Conservation (phyloP, 2,329 filamentous ascomycete genomes). For the Fusarium penzigii region DNA sequence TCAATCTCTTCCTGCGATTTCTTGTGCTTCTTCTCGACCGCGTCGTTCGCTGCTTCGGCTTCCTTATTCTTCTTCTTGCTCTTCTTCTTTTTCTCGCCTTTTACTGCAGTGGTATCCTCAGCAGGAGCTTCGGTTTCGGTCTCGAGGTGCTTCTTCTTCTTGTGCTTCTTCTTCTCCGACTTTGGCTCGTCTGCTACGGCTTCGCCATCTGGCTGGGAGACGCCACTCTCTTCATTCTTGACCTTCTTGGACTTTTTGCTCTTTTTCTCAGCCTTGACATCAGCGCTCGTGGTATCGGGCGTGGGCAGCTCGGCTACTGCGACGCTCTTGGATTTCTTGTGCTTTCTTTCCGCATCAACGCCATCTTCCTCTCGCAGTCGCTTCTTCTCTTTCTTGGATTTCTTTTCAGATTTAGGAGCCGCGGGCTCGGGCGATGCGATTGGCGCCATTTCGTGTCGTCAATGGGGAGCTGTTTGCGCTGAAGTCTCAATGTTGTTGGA, state of each 20-base stretch:
- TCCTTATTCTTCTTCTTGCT: constrained; percentile 30
- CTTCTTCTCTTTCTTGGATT: constrained; percentile 47
- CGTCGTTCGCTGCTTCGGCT: constrained; percentile 6
- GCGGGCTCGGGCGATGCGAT: constrained; percentile 33
- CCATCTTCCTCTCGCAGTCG: constrained; percentile 46
- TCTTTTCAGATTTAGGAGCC: constrained; percentile 40
- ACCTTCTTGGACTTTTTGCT: constrained; percentile 35
- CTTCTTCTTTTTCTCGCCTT: constrained; percentile 34
- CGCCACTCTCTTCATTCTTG: constrained; percentile 20
- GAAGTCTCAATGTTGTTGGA: constrained; percentile 13
- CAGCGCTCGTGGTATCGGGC: constrained; percentile 28
- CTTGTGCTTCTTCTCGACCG: constrained; percentile 29
- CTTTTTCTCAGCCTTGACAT: constrained; percentile 34
- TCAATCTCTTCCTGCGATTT: constrained; percentile 33
- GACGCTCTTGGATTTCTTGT: constrained; percentile 53
- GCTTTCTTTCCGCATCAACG: constrained; percentile 45
- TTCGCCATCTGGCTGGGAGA: constrained; percentile 9
- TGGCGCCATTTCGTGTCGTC: constrained; percentile 35
- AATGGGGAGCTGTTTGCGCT: constrained; percentile 14
- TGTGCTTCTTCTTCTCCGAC: constrained; percentile 30
- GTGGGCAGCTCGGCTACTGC: constrained; percentile 27
- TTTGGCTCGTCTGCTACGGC: constrained; percentile 18
- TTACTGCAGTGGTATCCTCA: constrained; percentile 9
- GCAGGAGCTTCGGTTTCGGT: constrained; percentile 10
- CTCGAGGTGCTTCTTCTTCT: constrained; percentile 34